Percentiles rank a stretch among this genome's conserved stretches.
phyloP scores from a whole-genome alignment of 352 stramenopile species.

The Pythium periplocum region DNA sequence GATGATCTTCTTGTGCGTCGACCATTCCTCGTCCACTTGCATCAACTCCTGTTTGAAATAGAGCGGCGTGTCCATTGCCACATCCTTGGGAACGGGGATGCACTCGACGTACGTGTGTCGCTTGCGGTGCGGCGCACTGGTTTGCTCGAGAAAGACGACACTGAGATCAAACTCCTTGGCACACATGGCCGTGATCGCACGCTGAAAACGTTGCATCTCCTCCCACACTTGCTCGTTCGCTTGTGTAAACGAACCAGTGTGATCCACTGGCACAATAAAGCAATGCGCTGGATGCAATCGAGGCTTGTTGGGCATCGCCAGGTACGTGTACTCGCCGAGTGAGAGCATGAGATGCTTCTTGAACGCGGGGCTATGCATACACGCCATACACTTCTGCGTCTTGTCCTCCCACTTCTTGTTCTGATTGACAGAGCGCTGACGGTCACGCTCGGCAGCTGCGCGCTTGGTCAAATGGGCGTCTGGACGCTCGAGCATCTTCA shows the following conservation, averaged over 20 bases:
- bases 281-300: constrained; percentile 61
- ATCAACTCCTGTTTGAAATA: constrained; percentile 84
- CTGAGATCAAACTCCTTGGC: constrained; percentile 42
- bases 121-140: constrained; percentile 47
- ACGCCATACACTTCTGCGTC: constrained; percentile 61
- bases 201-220: constrained; percentile 68
- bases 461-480: constrained; percentile 53
- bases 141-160: constrained; percentile 81
- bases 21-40: constrained; percentile 72
- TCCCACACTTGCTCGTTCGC: constrained; percentile 58
- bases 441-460: constrained; percentile 45
- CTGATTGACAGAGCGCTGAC: constrained; percentile 40
- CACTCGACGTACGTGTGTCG: constrained; percentile 76
- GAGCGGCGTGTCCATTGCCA: constrained; percentile 60
- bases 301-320: constrained; percentile 53
- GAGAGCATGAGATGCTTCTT: constrained; percentile 81
- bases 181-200: constrained; percentile 50
- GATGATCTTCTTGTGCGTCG: constrained; percentile 80
- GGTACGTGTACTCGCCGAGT: constrained; percentile 70
- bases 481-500: constrained; percentile 45
- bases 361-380: constrained; percentile 63
- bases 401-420: constrained; percentile 66
- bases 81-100: constrained; percentile 58
- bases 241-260: constrained; percentile 48
- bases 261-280: constrained; percentile 71